Evolutionary conservation across 2,329 filamentous ascomycete species (phyloP).

Genomic region (Pseudogymnoascus destructans): DNA sequence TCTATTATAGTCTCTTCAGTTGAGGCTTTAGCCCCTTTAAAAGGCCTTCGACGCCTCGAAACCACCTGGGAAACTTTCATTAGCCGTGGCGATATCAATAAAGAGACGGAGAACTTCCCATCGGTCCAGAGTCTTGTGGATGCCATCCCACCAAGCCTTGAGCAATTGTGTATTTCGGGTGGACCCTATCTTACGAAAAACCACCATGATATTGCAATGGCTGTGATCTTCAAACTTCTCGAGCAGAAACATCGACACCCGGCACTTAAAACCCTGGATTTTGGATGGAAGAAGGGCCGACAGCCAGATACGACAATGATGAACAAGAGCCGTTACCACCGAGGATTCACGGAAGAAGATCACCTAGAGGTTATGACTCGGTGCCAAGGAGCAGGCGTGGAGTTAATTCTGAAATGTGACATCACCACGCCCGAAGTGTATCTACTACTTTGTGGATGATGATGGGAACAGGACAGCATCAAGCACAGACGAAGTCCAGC

Average conservation of each 20-base stretch:
- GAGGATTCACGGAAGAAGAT: neutral
- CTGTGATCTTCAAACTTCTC: neutral
- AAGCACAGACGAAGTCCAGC: neutral
- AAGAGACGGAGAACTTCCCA: neutral
- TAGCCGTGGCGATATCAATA: rapidly evolving
- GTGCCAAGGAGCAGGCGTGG: neutral
- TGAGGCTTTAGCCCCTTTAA: neutral
- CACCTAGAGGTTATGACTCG: neutral
- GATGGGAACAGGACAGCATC: neutral
- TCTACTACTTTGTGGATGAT: neutral
- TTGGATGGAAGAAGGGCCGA: neutral
- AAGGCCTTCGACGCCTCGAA: neutral
- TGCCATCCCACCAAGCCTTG: neutral
- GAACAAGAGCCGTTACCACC: neutral
- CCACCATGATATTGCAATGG: neutral
- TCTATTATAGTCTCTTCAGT: neutral
- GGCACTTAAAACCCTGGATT: neutral
- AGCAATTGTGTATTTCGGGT: neutral
- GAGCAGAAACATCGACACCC: neutral
- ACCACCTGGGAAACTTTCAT: neutral
- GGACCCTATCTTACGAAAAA: rapidly evolving
- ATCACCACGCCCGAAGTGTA: neutral
- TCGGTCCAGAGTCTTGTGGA: neutral
- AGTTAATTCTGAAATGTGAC: neutral
- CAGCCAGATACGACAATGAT: rapidly evolving